Evolutionary conservation across 2,329 filamentous ascomycete genomes (phyloP).

Genomic region (Xylaria polymorpha): DNA sequence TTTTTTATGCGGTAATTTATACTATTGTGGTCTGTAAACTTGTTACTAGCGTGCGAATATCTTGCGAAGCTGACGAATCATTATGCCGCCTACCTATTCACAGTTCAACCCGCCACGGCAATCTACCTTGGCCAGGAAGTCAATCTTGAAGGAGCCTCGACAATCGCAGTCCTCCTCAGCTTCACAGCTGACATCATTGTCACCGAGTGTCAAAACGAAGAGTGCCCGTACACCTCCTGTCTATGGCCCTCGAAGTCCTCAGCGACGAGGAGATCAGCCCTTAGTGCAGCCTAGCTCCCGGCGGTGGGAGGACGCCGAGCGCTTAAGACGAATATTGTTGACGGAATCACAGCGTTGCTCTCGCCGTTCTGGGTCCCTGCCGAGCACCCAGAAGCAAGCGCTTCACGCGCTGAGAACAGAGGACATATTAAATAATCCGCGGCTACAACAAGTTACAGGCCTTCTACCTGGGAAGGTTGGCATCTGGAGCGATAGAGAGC

Average conservation of each 20-base stretch:
- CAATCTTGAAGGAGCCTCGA: neutral
- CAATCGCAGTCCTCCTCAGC: constrained; percentile 1
- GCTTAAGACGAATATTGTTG: neutral
- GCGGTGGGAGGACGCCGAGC: neutral
- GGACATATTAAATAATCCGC: constrained; percentile 19
- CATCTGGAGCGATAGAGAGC: constrained; percentile 35
- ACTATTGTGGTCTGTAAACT: neutral
- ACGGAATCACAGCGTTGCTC: constrained; percentile 1
- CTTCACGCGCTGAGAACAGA: constrained; percentile 1
- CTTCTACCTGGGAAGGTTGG: constrained; percentile 38
- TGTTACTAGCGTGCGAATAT: neutral
- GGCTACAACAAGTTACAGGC: constrained; percentile 44
- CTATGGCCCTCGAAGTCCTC: neutral
- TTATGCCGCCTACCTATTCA: constrained; percentile 10
- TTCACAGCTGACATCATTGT: neutral
- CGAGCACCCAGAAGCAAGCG: neutral
- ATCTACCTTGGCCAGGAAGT: neutral
- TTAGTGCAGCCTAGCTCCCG: neutral
- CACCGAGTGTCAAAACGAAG: neutral
- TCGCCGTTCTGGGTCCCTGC: neutral
- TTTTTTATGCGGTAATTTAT: neutral
- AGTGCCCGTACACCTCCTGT: neutral
- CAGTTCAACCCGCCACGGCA: neutral
- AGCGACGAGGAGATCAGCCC: neutral
- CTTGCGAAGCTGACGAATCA: constrained; percentile 3